These are phyloP conservation scores for Calonectria pseudoturangicola DNA, from an alignment of 2,329 filamentous ascomycete genomes.

Conservation along the genomic window DNA sequence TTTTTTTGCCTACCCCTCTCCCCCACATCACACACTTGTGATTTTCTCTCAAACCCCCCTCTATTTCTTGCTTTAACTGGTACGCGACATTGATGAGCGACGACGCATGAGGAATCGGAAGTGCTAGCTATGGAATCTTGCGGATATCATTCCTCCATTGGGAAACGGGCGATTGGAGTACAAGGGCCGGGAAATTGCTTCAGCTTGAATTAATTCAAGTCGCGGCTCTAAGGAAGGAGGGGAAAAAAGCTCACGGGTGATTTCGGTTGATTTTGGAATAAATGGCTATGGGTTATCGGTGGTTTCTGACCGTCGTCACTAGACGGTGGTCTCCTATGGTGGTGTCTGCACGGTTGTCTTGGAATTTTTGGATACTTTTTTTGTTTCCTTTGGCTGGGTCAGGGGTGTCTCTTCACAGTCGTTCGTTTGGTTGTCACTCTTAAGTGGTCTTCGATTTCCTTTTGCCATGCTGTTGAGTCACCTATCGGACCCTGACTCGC, in stretches of 20 bases:
- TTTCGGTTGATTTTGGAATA: slow-evolving; percentile 21
- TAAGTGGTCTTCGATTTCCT: slow-evolving; percentile 13
- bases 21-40: background rate
- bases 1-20: background rate
- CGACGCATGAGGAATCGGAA: slow-evolving; percentile 44
- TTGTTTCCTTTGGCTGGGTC: slow-evolving; percentile 5
- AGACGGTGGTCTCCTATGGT: background rate
- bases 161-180: slow-evolving; percentile 34
- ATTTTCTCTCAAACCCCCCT: slow-evolving; percentile 5
- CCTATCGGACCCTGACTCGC: background rate
- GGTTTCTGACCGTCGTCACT: slow-evolving; percentile 1
- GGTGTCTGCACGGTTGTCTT: slow-evolving; percentile 27
- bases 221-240: background rate
- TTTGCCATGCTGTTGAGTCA: background rate
- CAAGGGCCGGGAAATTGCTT: slow-evolving; percentile 28
- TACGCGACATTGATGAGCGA: slow-evolving; percentile 36
- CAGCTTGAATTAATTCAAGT: slow-evolving; percentile 16
- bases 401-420: slow-evolving; percentile 5
- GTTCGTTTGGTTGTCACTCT: slow-evolving; percentile 16
- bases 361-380: slow-evolving; percentile 12
- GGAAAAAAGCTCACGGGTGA: slow-evolving; percentile 12
- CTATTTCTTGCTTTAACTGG: slow-evolving; percentile 20
- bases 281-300: slow-evolving; percentile 19
- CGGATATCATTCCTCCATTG: slow-evolving; percentile 2
- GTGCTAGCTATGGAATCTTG: slow-evolving; percentile 23